Evolutionary conservation across 2,329 filamentous ascomycete genomes (phyloP), one percentile per base, ranked within the genome.

Genomic region (Immersiporthe knoxdaviesiana): DNA sequence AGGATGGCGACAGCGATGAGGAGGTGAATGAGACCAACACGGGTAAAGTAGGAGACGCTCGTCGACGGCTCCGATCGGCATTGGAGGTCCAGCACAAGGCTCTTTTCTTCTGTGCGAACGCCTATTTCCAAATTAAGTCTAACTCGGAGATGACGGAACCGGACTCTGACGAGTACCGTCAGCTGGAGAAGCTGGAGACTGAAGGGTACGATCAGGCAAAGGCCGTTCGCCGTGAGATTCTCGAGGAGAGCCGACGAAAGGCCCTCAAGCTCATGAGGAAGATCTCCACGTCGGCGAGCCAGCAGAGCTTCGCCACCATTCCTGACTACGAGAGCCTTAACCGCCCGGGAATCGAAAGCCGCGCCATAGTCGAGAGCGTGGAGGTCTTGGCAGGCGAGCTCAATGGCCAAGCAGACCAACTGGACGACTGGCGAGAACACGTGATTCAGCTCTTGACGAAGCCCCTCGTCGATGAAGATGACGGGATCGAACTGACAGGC

Each of bases 91-190:
- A 95, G 71, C 95, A 97, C 77, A 89, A 91, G 72, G 93, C 91
- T 39, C 84, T 88, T 0, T 97, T 97, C 80, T 97, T 97, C 76
- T 90, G 90, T 35, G 93, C 91, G 18, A 97, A 94, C 73, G 91
- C 90, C 0, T 90, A 90, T 73, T 97, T 90, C 76, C 93, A 97
- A 75, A 91, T 97, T 71, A 96, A 94, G 76, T 87, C 88, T 0
- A 88, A 94, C 68, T 78, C 86, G 59, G 83, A 87, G 1, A 81
- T 90, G 74, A 93, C 90, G 0, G 76, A 82, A 30, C 88, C 90
- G 1, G 88, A 89, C 6, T 92, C 92, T 0, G 88, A 90, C 1
- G 86, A 90, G 21, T 94, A 90, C 74, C 81, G 84, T 65, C 79
- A 80, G 0, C 80, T 95, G 2, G 92, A 97, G 74, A 87, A 86